phyloP scores from a whole-genome alignment of 2,329 filamentous ascomycete species.

The Penicillium sp. region DNA sequence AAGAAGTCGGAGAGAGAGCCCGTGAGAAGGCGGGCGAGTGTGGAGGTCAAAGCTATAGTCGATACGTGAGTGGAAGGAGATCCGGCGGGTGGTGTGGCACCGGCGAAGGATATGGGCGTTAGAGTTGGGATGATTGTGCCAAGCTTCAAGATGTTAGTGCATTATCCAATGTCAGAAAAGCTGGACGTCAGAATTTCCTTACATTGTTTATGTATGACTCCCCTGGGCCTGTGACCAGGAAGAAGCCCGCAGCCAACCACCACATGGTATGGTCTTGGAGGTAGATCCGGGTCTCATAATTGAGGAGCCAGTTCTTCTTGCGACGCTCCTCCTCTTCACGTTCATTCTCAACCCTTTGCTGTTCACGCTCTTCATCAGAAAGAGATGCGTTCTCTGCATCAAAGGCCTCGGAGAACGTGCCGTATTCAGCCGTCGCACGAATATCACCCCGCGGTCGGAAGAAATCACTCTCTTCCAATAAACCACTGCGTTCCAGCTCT shows the following conservation, averaged over 20 bases:
- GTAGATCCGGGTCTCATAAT: constrained; percentile 85
- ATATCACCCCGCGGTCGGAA: constrained; percentile 58
- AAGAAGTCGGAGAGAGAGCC: constrained; percentile 87
- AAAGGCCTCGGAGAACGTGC: constrained; percentile 41
- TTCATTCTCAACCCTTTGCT: constrained; percentile 42
- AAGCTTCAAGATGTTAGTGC: constrained; percentile 47
- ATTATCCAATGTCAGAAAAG: not conserved
- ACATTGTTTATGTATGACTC: constrained; percentile 96
- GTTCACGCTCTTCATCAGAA: constrained; percentile 48
- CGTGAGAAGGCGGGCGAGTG: constrained; percentile 83
- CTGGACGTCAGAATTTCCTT: constrained; percentile 11
- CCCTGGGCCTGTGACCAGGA: constrained; percentile 90
- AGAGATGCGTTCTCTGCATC: constrained; percentile 37
- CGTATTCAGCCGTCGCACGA: constrained; percentile 45
- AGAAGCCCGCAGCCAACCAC: constrained; percentile 87
- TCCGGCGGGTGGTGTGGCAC: constrained; percentile 56
- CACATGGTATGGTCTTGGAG: constrained; percentile 92
- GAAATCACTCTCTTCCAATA: constrained; percentile 71
- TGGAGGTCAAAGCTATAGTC: constrained; percentile 87
- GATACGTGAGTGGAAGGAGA: constrained; percentile 82
- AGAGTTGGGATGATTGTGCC: constrained; percentile 91
- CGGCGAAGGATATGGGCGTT: constrained; percentile 62
- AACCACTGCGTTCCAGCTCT: constrained; percentile 83
- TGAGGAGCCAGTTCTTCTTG: constrained; percentile 89
- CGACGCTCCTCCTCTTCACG: constrained; percentile 58